Conservation (phyloP, 441 rosid species). For the Arabidopsis hybrid region DNA sequence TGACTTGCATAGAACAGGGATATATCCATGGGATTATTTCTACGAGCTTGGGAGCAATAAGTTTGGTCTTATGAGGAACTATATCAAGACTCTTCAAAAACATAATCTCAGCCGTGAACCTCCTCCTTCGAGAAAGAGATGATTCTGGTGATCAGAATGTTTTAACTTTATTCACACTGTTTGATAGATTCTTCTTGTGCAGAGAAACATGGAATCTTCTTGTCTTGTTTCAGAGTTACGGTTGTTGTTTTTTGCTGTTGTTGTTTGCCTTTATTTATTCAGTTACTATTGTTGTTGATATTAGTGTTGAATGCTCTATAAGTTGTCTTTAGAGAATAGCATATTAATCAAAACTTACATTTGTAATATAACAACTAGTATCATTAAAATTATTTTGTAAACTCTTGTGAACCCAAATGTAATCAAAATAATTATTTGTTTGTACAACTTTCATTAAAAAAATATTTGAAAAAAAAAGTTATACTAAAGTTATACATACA, state of each 20-base stretch:
- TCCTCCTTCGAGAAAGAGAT: conserved; percentile 50
- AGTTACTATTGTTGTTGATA: neutral
- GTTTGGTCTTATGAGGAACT: conserved; percentile 77
- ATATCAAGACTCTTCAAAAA: conserved; percentile 75
- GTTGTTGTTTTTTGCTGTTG: neutral
- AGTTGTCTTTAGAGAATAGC: neutral
- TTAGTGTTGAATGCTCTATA: neutral
- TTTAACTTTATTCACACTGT: neutral
- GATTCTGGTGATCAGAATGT: conserved; percentile 31
- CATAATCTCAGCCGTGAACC: conserved; percentile 94
- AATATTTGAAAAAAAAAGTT: too few species aligned
- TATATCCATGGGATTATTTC: conserved; percentile 90
- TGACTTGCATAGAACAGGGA: conserved; percentile 94
- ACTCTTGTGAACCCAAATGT: neutral
- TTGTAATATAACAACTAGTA: neutral
- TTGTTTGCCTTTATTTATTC: conserved; percentile 8
- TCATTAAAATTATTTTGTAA: neutral
- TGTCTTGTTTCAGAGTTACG: conserved; percentile 1
- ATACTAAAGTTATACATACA: too few species aligned
- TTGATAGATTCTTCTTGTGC: conserved; percentile 18
- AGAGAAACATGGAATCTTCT: conserved; percentile 21
- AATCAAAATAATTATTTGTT: neutral
- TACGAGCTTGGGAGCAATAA: conserved; percentile 84
- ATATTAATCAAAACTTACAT: neutral
- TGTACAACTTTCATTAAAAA: neutral